Evolutionary conservation across 306 rosid genomes (phyloP).

Genomic region (Aeschynomene evenia): DNA sequence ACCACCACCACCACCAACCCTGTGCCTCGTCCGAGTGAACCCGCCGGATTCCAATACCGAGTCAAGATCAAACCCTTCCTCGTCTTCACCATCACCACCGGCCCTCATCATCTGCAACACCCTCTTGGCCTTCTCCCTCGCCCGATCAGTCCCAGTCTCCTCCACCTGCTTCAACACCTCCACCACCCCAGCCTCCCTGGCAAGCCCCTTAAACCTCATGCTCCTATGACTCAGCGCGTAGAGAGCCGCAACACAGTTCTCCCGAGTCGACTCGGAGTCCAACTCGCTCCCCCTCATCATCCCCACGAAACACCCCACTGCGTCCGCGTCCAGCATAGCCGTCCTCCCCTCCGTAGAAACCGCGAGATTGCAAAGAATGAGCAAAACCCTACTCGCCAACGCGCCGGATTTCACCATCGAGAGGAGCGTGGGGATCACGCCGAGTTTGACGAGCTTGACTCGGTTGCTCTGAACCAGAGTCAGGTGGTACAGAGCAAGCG

Average conservation of each 20-base stretch:
- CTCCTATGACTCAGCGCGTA: constrained; percentile 77
- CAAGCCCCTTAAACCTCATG: constrained; percentile 80
- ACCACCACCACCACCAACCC: constrained; percentile 37
- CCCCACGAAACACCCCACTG: constrained; percentile 63
- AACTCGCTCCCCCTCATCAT: constrained; percentile 52
- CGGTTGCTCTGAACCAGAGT: constrained; percentile 73
- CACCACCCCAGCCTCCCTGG: constrained; percentile 73
- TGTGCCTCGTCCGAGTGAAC: constrained; percentile 37
- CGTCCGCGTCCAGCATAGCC: constrained; percentile 76
- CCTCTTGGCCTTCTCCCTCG: constrained; percentile 71
- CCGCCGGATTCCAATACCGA: constrained; percentile 36
- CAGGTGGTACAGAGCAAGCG: constrained; percentile 78
- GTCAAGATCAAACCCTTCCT: constrained; percentile 23
- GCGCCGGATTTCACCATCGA: constrained; percentile 46
- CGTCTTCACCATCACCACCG: constrained; percentile 41
- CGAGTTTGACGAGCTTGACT: constrained; percentile 71
- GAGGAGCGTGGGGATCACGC: constrained; percentile 55
- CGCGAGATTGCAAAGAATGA: constrained; percentile 77
- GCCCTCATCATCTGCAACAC: constrained; percentile 68
- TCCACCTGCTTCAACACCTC: constrained; percentile 73
- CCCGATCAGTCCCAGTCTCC: constrained; percentile 79
- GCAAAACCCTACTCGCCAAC: constrained; percentile 50
- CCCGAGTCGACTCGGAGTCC: constrained; percentile 74
- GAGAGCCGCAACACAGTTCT: constrained; percentile 80
- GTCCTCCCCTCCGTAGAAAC: constrained; percentile 65